Base-by-base conservation (phyloP, 2,329 filamentous ascomycete species). In the Rhytidhysteron rufulum region DNA sequence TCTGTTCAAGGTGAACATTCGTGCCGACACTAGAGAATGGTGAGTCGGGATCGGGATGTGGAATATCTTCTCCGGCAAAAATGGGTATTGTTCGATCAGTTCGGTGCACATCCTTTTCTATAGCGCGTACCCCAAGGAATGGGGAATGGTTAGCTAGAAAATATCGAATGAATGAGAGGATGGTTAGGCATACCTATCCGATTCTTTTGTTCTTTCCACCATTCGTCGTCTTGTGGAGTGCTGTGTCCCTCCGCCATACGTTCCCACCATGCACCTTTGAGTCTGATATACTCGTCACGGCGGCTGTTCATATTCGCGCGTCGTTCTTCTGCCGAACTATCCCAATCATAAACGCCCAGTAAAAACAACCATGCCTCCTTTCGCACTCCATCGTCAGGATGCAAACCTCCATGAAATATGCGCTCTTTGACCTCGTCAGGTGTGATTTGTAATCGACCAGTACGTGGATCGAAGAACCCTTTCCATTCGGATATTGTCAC, bases 181-280 rank as follows among this genome's bases (percentile, higher is more conserved):
- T 39, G 42, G 40, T 22, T 31, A 43, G 39, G 67, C 83, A 71
- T 81, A 95, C 91, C 91, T 66, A 98, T 98, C 48, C 93, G 80
- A 47, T 81, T 84, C 63, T 85, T 87, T 65, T 98, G 93, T 65
- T 98, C 93, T 47, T 89, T 83, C 91, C 91, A 98, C 84, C 89
- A 95, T 58, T 98, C 94, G 19, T 86, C 85, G 51, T 91, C 80
- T 50, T 95, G 87, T 3, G 83, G 75, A 19, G 88, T 82, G 2
- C 86, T 84, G 21, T 86, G 82, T 11, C 90, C 80, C 41, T 95
- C 90, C 2, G 93, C 78, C 53, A 96, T 82, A 27, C 86, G 78
- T 65, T 97, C 90, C 94, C 94, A 98, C 94, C 93, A 98, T 0
- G 85, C 78, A 5, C 86, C 88, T 67, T 98, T 98, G 31, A 98